phyloP scores from a whole-genome alignment of 2,329 filamentous ascomycete species.

The Aspergillus pseudoviridinutans region DNA sequence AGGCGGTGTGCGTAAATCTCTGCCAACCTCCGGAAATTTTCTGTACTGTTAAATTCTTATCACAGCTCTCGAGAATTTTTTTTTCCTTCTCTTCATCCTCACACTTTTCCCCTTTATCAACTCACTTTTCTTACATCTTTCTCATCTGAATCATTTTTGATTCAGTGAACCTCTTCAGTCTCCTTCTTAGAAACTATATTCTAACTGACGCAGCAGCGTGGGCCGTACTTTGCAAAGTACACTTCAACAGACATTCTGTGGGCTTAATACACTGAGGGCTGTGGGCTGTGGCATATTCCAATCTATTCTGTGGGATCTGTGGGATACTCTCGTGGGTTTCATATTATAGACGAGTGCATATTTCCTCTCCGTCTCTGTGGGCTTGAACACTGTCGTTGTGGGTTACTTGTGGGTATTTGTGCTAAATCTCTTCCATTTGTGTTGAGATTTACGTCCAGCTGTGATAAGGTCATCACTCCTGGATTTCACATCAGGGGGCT shows the following conservation, averaged over 20 bases:
- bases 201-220: conserved; percentile 32
- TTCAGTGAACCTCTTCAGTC: conserved; percentile 10
- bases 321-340: conserved; percentile 40
- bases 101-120: conserved; percentile 6
- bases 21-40: conserved; percentile 26
- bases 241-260: conserved; percentile 37
- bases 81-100: conserved; percentile 17
- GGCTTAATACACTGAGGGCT: conserved; percentile 40
- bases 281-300: conserved; percentile 40
- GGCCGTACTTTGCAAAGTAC: conserved; percentile 31
- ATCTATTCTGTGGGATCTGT: conserved; percentile 40
- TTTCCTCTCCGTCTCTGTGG: conserved; percentile 42
- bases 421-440: conserved; percentile 16
- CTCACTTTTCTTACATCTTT: background rate
- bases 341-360: conserved; percentile 38
- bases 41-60: conserved; percentile 8
- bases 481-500: conserved; percentile 27
- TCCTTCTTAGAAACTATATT: conserved; percentile 13
- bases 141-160: background rate
- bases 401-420: conserved; percentile 39
- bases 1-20: conserved; percentile 27
- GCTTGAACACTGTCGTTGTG: conserved; percentile 42
- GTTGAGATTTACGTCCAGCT: conserved; percentile 22
- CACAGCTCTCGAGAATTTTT: conserved; percentile 1
- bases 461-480: conserved; percentile 28